Evolutionary conservation across 495 filamentous ascomycete species (phyloP), one percentile per base, ranked within the genome.

Genomic region (Ascodesmis nigricans): DNA sequence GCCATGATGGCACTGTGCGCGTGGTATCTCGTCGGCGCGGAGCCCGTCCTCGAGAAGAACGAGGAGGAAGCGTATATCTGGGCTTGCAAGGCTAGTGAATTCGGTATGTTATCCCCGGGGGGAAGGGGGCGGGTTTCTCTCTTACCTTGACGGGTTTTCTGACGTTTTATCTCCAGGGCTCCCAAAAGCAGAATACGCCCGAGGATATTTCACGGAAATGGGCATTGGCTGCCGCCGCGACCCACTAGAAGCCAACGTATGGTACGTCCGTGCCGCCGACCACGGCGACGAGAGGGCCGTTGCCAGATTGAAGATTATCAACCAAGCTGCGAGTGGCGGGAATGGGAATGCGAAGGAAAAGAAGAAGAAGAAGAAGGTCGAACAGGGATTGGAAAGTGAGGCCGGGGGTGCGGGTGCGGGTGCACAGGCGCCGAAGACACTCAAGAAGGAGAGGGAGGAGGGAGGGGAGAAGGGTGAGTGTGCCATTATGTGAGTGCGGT

Each of bases 1-100:
- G 87, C 82, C n/a, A 92, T 92, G 84, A 91, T 99, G 82, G 82
- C 81, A 11, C 64, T 99, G 15, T 95, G 87, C 52, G 87, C 87
- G 9, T 99, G 87, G 87, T 99, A 93, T 54, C 73, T 99, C 55
- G 77, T 95, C 5, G 87, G 87, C 1, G 90, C 87, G 5, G 78
- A 83, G 46, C 87, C 87, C 0, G 70, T 93, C 11, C 58, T 99
- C 18, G 80, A 90, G 37, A 91, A 82, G 55, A 83, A 95, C 43
- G 90, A 95, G 55, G 72, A 73, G 33, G 87, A 99, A 54, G 87
- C 87, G 2, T 95, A 84, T 52, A 82, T 91, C 53, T 99, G 87
- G 87, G 87, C 87, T 17, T 64, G 67, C 52, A 72, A 69, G 40
- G 81, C 87, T 27, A 83, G 83, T 21, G 71, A 84, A 41, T 60